Evolutionary conservation across 768 basidiomycete species (phyloP), one percentile per base, ranked within the genome.

Genomic region (Boletus reticuloceps): DNA sequence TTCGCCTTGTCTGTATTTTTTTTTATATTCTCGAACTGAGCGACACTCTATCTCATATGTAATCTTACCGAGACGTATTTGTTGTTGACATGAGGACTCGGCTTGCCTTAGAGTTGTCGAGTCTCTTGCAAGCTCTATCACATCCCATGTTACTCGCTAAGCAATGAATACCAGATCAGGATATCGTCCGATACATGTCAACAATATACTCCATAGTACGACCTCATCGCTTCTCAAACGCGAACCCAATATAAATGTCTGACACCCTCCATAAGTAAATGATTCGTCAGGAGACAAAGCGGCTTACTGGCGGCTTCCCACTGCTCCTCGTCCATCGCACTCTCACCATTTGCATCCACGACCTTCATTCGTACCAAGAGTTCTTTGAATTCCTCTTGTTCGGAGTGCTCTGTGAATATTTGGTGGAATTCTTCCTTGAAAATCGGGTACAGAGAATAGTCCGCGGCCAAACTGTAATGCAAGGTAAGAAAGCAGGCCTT

Each of bases 221-320:
- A n/a, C 13, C 42, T 73, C 65, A 78, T 1, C 69, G 69, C 72
- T 90, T 96, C 70, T 91, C 84, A 64, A 96, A 89, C 8, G 92
- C 95, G 64, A 98, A 98, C 4, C 87, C 95, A 61, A 95, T 82
- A 63, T 98, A 98, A 50, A 98, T 86, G 69, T 95, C 95, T 98
- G 65, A 39, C 37, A 4, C 20, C 25, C 45, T 45, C 27, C 56
- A 51, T 62, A n/a, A 66, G 50, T n/a, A 48, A 34, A 22, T 6
- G 19, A 20, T 8, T 25, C 34, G 43, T 37, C 17, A 17, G 10
- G 8, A 6, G 17, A 34, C 9, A 42, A 10, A 17, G 25, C 29
- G 13, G 83, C 94, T 73, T 72, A 98, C 97, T 98, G n/a, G 94
- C 94, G 58, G 96, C 96, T 66, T 98, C 94, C 92, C 96, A 97